Percentiles rank a stretch among this genome's conserved stretches.
Conservation (phyloP, 225 moss, liverwort and hornwort genomes). For the Pseudisothecium myosuroides region DNA sequence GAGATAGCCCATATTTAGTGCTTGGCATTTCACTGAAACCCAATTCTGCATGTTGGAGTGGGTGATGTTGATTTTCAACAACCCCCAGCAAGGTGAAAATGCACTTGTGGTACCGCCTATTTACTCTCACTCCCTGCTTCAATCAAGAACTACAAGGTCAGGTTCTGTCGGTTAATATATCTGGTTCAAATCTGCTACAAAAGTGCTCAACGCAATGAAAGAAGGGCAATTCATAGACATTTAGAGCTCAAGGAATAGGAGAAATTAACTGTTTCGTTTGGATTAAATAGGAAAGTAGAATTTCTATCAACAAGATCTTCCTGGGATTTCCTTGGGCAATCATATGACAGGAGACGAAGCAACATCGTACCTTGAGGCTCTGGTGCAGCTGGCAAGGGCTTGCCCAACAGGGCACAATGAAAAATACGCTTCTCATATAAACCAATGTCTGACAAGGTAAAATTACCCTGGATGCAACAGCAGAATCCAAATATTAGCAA, state of each 20-base stretch:
- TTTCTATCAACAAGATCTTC: neutral
- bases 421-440: conserved; percentile 94
- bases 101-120: neutral
- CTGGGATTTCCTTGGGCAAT: neutral
- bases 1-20: neutral
- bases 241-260: neutral
- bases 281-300: neutral
- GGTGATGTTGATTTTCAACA: conserved; percentile 14
- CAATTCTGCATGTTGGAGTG: neutral
- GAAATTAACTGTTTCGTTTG: neutral
- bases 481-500: neutral
- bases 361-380: conserved; percentile 17
- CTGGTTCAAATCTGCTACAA: neutral
- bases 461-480: conserved; percentile 44
- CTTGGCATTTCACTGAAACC: neutral
- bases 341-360: neutral
- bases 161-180: neutral
- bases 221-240: neutral
- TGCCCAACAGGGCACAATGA: conserved; percentile 83
- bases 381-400: conserved; percentile 45
- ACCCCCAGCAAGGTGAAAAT: neutral
- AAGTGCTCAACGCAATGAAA: neutral
- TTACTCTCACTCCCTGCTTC: conserved; percentile 18
- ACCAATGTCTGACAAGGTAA: conserved; percentile 62
- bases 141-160: neutral